Conservation (phyloP, 2,329 filamentous ascomycete species). For the Parasarocladium wereldwijsianum region DNA sequence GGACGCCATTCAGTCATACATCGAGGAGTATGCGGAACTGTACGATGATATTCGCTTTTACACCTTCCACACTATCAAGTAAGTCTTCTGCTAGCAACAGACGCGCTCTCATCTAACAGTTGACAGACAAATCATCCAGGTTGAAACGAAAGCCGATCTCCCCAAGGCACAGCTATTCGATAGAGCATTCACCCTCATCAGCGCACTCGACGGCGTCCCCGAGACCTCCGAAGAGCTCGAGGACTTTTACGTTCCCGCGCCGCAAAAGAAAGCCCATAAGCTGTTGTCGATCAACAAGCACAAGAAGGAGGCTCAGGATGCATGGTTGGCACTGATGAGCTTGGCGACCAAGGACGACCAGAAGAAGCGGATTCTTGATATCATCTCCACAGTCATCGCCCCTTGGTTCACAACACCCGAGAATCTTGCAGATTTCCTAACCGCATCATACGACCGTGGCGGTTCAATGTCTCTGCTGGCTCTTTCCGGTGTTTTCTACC, state of each 20-base stretch:
- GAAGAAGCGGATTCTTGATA: slow-evolving; percentile 62
- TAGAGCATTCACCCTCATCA: slow-evolving; percentile 46
- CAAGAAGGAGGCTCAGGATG: slow-evolving; percentile 69
- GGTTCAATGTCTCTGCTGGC: slow-evolving; percentile 80
- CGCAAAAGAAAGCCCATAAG: slow-evolving; percentile 52
- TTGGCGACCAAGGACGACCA: slow-evolving; percentile 54
- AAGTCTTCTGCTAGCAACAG: slow-evolving; percentile 21
- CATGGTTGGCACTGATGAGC: slow-evolving; percentile 69
- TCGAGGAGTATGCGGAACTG: slow-evolving; percentile 62
- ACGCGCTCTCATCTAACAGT: neutral
- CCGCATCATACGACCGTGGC: slow-evolving; percentile 79
- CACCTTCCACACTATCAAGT: slow-evolving; percentile 63
- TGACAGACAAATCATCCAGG: neutral
- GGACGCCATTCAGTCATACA: slow-evolving; percentile 54
- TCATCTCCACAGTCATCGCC: slow-evolving; percentile 64
- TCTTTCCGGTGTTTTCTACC: slow-evolving; percentile 83
- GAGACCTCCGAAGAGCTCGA: slow-evolving; percentile 50
- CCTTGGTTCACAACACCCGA: slow-evolving; percentile 86
- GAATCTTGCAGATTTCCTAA: slow-evolving; percentile 87
- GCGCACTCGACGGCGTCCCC: slow-evolving; percentile 56
- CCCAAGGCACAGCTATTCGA: slow-evolving; percentile 29
- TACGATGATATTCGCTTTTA: slow-evolving; percentile 78
- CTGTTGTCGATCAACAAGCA: slow-evolving; percentile 53
- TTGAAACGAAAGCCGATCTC: neutral
- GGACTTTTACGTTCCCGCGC: slow-evolving; percentile 51